A percentile compares a stretch with the other conserved stretches of the same genome.
Conservation (phyloP, 305 asterid genomes). For the Fraxinus ornus region DNA sequence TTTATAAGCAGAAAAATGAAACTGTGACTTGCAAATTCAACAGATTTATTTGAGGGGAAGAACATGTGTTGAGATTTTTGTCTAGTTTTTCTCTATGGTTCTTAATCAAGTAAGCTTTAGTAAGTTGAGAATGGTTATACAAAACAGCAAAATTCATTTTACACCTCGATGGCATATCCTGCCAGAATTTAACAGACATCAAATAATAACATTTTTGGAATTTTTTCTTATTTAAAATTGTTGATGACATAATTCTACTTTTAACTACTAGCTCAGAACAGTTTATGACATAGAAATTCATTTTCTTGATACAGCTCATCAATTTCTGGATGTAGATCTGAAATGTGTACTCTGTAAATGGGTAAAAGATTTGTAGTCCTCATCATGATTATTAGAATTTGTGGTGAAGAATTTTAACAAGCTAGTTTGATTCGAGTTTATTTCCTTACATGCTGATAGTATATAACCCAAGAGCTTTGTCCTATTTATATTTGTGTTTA, state of each 20-base stretch:
- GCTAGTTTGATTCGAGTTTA: slow-evolving; percentile 1
- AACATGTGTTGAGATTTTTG: background rate
- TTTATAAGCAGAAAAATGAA: background rate
- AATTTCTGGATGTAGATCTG: background rate
- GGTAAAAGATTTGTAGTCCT: background rate
- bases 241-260: background rate
- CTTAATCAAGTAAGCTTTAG: background rate
- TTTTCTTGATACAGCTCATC: background rate
- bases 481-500: slow-evolving; percentile 22
- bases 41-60: background rate
- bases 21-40: background rate
- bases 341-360: background rate
- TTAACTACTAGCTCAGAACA: background rate
- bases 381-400: background rate
- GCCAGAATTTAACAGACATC: background rate
- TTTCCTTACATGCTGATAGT: slow-evolving; percentile 39
- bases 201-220: background rate
- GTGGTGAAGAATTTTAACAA: slow-evolving; percentile 3
- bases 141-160: background rate
- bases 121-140: background rate
- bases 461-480: slow-evolving; percentile 39
- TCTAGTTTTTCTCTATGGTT: background rate
- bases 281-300: background rate
- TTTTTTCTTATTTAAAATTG: background rate
- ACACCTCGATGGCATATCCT: background rate